phyloP scores from a whole-genome alignment of 2,329 filamentous ascomycete species.

The Hyphodiscus sp. region DNA sequence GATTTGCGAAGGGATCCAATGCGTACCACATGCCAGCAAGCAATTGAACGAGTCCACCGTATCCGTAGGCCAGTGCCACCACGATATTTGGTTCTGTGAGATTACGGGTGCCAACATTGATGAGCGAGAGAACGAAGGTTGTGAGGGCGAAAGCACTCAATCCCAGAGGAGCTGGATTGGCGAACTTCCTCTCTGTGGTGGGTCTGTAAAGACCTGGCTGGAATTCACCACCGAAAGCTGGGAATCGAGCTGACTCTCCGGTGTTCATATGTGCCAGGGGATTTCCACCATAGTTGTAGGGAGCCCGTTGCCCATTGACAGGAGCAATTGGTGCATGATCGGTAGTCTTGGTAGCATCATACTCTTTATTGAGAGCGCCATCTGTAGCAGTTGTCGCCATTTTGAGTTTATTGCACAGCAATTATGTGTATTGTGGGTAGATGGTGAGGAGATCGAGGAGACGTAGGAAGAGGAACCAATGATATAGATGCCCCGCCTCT shows the following conservation, averaged over 20 bases:
- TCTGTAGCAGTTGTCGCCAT: neutral
- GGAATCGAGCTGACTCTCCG: conserved; percentile 35
- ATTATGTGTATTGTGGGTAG: neutral
- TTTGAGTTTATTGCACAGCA: neutral
- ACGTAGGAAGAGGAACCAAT: neutral
- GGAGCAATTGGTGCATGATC: neutral
- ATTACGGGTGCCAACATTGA: conserved; percentile 47
- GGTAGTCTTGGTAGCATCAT: neutral
- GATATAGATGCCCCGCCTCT: neutral
- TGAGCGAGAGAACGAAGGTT: conserved; percentile 52
- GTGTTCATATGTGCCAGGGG: conserved; percentile 45
- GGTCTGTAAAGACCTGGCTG: conserved; percentile 52
- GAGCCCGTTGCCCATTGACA: neutral
- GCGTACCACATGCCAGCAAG: conserved; percentile 75
- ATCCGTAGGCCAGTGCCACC: conserved; percentile 49
- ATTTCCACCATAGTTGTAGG: conserved; percentile 30
- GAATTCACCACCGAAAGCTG: conserved; percentile 53
- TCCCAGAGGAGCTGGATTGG: conserved; percentile 54
- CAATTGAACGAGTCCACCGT: conserved; percentile 63
- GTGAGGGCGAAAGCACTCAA: conserved; percentile 56
- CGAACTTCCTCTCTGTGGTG: conserved; percentile 46
- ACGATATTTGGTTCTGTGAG: conserved; percentile 46
- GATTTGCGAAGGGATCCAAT: neutral
- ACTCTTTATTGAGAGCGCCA: neutral
- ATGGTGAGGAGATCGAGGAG: neutral